Base-by-base conservation (phyloP, 2,329 filamentous ascomycete species). In the Xylaria sp. region DNA sequence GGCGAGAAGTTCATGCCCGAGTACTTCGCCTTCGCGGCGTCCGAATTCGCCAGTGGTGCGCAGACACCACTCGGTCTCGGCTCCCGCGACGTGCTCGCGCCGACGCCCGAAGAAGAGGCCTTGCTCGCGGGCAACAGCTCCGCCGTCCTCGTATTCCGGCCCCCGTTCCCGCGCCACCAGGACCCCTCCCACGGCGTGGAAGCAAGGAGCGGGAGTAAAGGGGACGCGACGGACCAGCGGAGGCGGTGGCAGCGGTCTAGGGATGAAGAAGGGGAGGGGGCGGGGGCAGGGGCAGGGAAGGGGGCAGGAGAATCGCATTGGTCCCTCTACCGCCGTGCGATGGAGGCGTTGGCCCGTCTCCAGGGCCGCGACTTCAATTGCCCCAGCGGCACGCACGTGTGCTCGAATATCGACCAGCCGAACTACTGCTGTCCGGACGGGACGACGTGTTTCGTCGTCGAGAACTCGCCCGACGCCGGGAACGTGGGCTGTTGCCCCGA, bases 401-500 rank as follows among this genome's bases (percentile, higher is more conserved):
- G 93, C 79, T 83, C 84, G 18, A 81, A 81, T 21, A 90, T 93
- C 73, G 87, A 86, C 8, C 86, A 87, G 54, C 87, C 91, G 0
- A 87, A 93, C 78, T 91, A 90, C 79, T 96, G 93, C 82, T 96
- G 93, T 78, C 82, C 85, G 25, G 82, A 83, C n/a, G 86, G 84
- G 18, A 89, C 91, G 72, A 87, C 84, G 8, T 96, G 93, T 77
- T 88, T 91, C 55, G 79, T 81, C 27, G 88, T 93, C 4, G 78
- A 84, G 37, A 88, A 92, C 77, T 86, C 86, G 5, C 86, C 86
- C 5, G 71, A 75, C 0, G 82, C 90, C 32, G 91, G 91, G 8
- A 86, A 88, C 53, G 88, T 95, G 1, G 92, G 92, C 2, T 96
- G 93, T 79, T 96, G 93, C 80, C 91, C 91, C 0, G 76, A 82